phyloP scores from a whole-genome alignment of 202 grass and related monocot species.

The Panicum virgatum region DNA sequence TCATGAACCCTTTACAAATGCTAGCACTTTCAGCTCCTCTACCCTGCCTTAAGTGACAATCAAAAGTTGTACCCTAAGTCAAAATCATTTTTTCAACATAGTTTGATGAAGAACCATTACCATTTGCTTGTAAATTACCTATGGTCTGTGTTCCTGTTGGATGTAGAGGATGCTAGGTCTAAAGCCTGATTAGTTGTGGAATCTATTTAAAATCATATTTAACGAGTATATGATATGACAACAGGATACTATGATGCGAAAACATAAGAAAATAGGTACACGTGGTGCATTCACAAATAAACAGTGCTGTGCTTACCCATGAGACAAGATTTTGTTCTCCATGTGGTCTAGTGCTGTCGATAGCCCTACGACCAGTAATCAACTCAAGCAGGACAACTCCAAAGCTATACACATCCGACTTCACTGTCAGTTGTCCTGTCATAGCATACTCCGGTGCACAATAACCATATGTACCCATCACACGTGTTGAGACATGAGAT shows the following conservation, averaged over 20 bases:
- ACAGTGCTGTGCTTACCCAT: conserved; percentile 63
- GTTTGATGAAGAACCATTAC: background rate
- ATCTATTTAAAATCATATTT: conserved; percentile 10
- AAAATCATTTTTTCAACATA: background rate
- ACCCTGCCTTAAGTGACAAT: background rate
- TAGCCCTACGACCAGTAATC: conserved; percentile 79
- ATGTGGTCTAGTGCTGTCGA: conserved; percentile 68
- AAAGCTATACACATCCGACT: conserved; percentile 87
- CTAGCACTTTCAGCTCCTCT: background rate
- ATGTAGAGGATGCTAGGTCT: background rate
- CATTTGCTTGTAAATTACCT: background rate
- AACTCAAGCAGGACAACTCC: conserved; percentile 86
- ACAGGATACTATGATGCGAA: background rate
- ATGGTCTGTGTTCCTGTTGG: background rate
- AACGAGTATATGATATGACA: background rate
- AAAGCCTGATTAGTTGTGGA: background rate
- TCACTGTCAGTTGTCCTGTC: conserved; percentile 84
- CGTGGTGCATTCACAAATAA: conserved; percentile 9
- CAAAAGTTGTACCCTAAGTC: background rate
- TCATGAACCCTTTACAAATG: background rate
- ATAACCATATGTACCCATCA: conserved; percentile 94
- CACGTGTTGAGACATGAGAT: conserved; percentile 83
- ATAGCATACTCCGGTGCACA: conserved; percentile 91
- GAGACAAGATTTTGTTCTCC: conserved; percentile 87
- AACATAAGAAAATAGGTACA: background rate